Base-by-base conservation (phyloP, 2,329 filamentous ascomycete genomes). In the Epicoccum sorghinum region DNA sequence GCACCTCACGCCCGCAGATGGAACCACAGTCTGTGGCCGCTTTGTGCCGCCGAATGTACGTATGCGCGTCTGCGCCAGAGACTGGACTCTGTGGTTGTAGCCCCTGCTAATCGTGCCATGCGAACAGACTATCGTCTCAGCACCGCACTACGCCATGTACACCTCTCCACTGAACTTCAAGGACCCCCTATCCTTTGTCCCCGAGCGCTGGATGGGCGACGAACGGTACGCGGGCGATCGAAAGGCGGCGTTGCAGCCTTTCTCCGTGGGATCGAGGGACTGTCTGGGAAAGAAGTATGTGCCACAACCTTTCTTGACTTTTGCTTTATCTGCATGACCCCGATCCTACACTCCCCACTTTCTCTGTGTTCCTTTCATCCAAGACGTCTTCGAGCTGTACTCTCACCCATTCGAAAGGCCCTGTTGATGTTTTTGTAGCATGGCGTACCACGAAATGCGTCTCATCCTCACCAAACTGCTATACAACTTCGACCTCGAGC, bases 401-500 rank as follows among this genome's bases (percentile, higher is more conserved):
- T n/a, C n/a, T n/a, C n/a, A n/a, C n/a, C n/a, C n/a, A n/a, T n/a
- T n/a, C n/a, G n/a, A n/a, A n/a, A n/a, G n/a, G n/a, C n/a, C n/a
- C n/a, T n/a, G n/a, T n/a, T 27, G 8, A 27, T 27, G 25, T 27
- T 27, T 4, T 4, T 27, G 25, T 30, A 75, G 71, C 25, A 61
- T 76, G 61, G 73, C 72, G 10, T 69, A 69, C 40, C 69, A 78
- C 22, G 77, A 78, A 57, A 76, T 78, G 68, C 76, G 76, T 3
- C 62, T 78, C 1, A 70, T 79, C n/a, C 57, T 75, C 4, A 59
- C 73, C 5, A 76, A 73, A 18, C 45, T 77, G 0, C 44, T 77
- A 4, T 76, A 67, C 51, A 61, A 70, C 29, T 78, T 77, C 30
- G 77, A 79, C 35, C 40, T 78, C 3, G 63, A 72, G 23, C 65